Conservation (phyloP, 1,139 yeast genomes). For the Magnusiomyces paraingens region DNA sequence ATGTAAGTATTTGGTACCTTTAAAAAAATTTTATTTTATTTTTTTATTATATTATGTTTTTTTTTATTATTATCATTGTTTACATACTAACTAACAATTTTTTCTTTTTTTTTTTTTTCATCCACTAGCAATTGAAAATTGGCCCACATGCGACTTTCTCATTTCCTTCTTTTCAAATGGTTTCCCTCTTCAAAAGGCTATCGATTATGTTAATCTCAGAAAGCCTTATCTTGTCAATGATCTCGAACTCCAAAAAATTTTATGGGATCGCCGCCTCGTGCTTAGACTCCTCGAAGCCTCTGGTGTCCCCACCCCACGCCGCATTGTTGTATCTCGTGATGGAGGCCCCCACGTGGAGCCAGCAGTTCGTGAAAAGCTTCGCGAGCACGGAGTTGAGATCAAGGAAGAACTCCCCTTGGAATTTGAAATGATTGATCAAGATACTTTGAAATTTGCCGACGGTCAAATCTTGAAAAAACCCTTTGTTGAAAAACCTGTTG, state of each 20-base stretch:
- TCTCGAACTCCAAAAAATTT: slow-evolving; percentile 78
- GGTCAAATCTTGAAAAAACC: slow-evolving; percentile 76
- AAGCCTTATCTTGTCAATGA: slow-evolving; percentile 90
- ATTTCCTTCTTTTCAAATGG: slow-evolving; percentile 91
- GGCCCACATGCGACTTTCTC: slow-evolving; percentile 98
- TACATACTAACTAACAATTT: background rate
- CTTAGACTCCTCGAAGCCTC: slow-evolving; percentile 74
- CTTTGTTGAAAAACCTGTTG: slow-evolving; percentile 96
- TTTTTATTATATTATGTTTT: background rate
- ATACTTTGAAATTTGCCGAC: slow-evolving; percentile 65
- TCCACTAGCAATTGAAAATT: slow-evolving; percentile 57
- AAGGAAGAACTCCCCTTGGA: slow-evolving; percentile 52
- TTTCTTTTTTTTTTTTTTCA: background rate
- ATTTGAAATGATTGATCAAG: slow-evolving; percentile 80
- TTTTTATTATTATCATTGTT: background rate
- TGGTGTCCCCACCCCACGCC: slow-evolving; percentile 78
- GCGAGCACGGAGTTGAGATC: slow-evolving; percentile 49
- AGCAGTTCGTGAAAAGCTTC: slow-evolving; percentile 50
- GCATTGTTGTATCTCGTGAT: slow-evolving; percentile 87
- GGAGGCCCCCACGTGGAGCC: slow-evolving; percentile 90
- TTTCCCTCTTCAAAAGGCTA: slow-evolving; percentile 93
- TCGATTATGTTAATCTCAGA: slow-evolving; percentile 78
- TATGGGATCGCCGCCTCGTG: slow-evolving; percentile 95
- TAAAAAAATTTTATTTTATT: too few species aligned
- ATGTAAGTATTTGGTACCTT: slow-evolving; percentile 20